Base-by-base conservation (phyloP, 306 rosid species). In the Begonia fuchsioides region DNA sequence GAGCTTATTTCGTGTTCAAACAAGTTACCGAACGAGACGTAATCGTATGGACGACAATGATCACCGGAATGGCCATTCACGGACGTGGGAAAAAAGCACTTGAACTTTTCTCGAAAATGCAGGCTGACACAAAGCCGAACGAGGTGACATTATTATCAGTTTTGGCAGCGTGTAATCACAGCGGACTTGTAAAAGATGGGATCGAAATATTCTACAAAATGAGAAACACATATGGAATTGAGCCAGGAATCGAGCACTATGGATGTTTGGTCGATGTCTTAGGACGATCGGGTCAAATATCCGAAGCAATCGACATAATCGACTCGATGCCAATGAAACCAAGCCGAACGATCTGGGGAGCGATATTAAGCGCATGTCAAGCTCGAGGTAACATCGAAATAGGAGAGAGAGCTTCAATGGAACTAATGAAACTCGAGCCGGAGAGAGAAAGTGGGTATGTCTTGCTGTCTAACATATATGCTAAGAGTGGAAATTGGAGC, bases 221-320 rank as follows among this genome's bases (percentile, higher is more conserved):
- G 86, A 68, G 64, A 66, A 53, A 53, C 20, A 19, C 10, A 16
- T 65, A 58, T 52, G 54, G 47, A 17, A 68, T 71, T 11, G 69
- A 68, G 43, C 86, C 81, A 3, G 58, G 69, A 41, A 48, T 71
- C 5, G 74, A 74, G 62, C 81, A 78, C 46, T 74, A 62, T 41
- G 86, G 82, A 14, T 74, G 86, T 63, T 44, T 78, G 54, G 74
- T 78, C 20, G 86, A 74, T 63, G 72, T 74, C 12, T 57, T 74
- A 8, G 72, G 74, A 19, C 53, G 79, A 16, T 62, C 79, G 5
- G 76, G 81, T 14, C 56, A 69, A 49, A 49, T 74, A 61, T 41
- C 44, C 6, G 69, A 68, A 54, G 86, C 76, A 2, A 65, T 62
- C 50, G 57, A 52, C 12, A 69, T 71, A 52, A 55, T 71, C 2